phyloP scores from a whole-genome alignment of 768 basidiomycete species.

The Termitomyces sp. region DNA sequence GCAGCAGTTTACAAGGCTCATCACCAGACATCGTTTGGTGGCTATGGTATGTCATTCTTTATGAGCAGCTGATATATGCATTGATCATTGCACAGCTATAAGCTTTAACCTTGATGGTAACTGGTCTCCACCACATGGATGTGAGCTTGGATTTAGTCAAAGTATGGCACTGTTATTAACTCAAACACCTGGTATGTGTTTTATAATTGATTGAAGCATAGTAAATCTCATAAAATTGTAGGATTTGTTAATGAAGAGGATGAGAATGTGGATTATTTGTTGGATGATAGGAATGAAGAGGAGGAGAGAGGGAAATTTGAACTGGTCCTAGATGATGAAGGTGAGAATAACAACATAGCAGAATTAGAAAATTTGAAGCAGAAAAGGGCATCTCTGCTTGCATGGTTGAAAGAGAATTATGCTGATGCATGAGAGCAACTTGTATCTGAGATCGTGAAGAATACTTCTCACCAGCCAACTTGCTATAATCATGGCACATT shows the following conservation, averaged over 20 bases:
- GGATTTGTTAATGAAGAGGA: neutral
- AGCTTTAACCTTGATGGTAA: too few species aligned
- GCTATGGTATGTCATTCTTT: too few species aligned
- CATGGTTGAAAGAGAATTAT: neutral
- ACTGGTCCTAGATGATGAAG: constrained; percentile 3
- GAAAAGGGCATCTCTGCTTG: neutral
- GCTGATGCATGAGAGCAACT: neutral
- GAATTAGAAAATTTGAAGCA: neutral
- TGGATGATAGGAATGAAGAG: neutral
- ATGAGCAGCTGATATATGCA: too few species aligned
- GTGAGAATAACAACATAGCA: too few species aligned
- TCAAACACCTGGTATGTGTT: neutral
- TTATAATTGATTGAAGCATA: too few species aligned
- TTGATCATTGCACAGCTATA: too few species aligned
- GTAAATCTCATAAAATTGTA: too few species aligned
- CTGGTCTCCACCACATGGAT: neutral
- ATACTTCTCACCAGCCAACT: neutral
- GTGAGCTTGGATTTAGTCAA: neutral
- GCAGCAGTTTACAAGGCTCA: too few species aligned
- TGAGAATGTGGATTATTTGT: neutral
- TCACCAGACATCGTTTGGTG: too few species aligned
- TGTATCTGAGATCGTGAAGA: neutral
- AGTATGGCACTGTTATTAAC: neutral
- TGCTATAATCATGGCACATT: neutral
- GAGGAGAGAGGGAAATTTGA: neutral